Percentiles rank a stretch among this genome's conserved stretches.
Conservation (phyloP, 805 yeast genomes). For the Cyberlindnera euphorbiiphila region DNA sequence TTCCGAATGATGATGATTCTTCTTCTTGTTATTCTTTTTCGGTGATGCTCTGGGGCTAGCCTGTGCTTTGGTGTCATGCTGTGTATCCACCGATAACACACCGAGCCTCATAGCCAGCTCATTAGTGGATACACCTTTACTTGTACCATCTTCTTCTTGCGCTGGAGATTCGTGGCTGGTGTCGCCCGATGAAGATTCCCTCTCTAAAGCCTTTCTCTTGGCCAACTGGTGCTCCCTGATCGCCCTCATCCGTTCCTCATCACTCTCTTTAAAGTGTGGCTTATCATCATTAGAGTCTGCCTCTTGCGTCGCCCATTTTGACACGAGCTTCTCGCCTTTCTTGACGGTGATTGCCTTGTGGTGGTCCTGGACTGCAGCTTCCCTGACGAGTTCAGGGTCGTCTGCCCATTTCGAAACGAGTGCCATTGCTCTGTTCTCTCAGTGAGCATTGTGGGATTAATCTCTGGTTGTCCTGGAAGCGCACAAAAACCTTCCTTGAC, state of each 20-base stretch:
- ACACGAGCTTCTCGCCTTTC: conserved; percentile 19
- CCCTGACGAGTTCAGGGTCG: conserved; percentile 16
- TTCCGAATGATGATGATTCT: conserved; percentile 15
- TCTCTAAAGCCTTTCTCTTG: conserved; percentile 5
- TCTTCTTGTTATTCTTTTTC: neutral
- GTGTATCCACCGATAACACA: neutral
- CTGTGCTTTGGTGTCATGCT: no score
- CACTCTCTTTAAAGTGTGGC: conserved; percentile 16
- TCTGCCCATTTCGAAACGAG: conserved; percentile 27
- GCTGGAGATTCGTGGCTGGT: no score
- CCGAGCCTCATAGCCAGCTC: conserved; percentile 1
- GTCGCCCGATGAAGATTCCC: no score
- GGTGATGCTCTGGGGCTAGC: neutral
- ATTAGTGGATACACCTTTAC: no score
- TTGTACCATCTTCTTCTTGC: neutral
- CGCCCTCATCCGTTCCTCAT: conserved; percentile 9
- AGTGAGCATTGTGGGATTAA: neutral
- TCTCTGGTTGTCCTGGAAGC: neutral
- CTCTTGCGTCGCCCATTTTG: conserved; percentile 23
- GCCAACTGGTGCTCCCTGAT: conserved; percentile 9
- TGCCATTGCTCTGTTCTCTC: conserved; percentile 4
- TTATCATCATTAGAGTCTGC: conserved; percentile 14
- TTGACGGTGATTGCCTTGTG: conserved; percentile 15
- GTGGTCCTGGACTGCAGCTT: conserved; percentile 20
- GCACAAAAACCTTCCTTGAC: neutral